A percentile compares a stretch with the other conserved stretches of the same genome.
These are phyloP conservation scores for Neurospora sublineolata DNA, from an alignment of 495 filamentous ascomycete species.

Conservation along the genomic window DNA sequence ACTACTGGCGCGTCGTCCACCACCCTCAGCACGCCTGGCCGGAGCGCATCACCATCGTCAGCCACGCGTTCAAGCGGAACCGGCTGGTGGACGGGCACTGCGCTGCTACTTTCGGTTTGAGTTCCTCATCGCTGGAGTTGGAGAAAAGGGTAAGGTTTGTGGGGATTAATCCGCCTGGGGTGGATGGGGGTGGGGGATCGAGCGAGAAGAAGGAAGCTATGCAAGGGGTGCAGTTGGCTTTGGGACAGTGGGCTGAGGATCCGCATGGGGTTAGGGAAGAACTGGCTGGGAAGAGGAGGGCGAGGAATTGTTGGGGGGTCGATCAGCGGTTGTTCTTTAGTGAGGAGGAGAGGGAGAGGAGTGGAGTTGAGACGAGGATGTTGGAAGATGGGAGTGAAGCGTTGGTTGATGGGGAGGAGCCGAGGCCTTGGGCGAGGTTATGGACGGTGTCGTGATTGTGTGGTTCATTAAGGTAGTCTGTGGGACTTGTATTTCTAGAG, in stretches of 20 bases:
- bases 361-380: slow-evolving; percentile 19
- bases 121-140: slow-evolving; percentile 21
- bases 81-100: slow-evolving; percentile 61
- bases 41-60: slow-evolving; percentile 50
- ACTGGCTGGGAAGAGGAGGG: slow-evolving; percentile 35
- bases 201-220: slow-evolving; percentile 23
- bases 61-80: slow-evolving; percentile 60
- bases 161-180: slow-evolving; percentile 57
- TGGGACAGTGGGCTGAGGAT: slow-evolving; percentile 39
- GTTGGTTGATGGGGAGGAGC: slow-evolving; percentile 18
- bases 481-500: background rate
- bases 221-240: slow-evolving; percentile 28
- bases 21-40: slow-evolving; percentile 34
- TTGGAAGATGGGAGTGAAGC: slow-evolving; percentile 19
- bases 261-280: slow-evolving; percentile 34
- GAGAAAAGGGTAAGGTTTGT: slow-evolving; percentile 34
- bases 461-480: background rate
- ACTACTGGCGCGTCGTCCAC: slow-evolving; percentile 36
- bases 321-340: slow-evolving; percentile 27
- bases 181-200: slow-evolving; percentile 14
- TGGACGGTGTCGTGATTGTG: background rate
- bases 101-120: slow-evolving; percentile 37
- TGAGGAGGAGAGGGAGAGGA: slow-evolving; percentile 23
- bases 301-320: slow-evolving; percentile 37
- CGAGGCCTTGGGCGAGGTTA: slow-evolving; percentile 21